These are phyloP conservation scores for Tetracladium setigerum DNA, from an alignment of 495 filamentous ascomycete species.

Conservation along the genomic window DNA sequence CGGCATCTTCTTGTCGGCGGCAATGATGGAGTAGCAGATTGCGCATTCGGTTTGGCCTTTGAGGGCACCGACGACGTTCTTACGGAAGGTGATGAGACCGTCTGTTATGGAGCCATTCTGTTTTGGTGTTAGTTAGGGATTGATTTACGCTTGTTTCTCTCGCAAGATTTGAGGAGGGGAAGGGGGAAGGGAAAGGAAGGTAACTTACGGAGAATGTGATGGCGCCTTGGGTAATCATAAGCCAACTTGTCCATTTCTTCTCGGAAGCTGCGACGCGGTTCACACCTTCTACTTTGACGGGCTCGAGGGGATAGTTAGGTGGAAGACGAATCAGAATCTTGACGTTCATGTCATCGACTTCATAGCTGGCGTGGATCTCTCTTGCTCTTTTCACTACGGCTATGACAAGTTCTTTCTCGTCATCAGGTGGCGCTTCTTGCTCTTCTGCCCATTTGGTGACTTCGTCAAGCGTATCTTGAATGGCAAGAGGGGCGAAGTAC, in stretches of 20 bases:
- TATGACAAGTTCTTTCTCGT: constrained; percentile 64
- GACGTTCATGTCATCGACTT: constrained; percentile 79
- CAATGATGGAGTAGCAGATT: constrained; percentile 93
- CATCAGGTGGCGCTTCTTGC: constrained; percentile 44
- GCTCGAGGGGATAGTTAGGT: constrained; percentile 67
- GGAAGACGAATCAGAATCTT: constrained; percentile 74
- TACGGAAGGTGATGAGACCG: constrained; percentile 71
- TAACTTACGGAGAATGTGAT: constrained; percentile 75
- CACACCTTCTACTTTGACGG: constrained; percentile 65
- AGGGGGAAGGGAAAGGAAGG: background rate
- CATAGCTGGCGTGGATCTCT: constrained; percentile 75
- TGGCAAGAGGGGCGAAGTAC: constrained; percentile 76
- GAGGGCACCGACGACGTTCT: constrained; percentile 76
- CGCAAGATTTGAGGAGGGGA: too few relatives aligned
- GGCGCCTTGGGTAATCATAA: constrained; percentile 78
- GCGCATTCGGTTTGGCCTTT: constrained; percentile 94
- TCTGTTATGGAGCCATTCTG: constrained; percentile 76
- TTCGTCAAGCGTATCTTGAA: constrained; percentile 59
- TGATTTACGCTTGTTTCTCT: too few relatives aligned
- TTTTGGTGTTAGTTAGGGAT: constrained; percentile 6
- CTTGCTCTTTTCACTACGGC: constrained; percentile 60
- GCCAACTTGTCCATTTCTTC: constrained; percentile 82
- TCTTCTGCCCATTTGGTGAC: constrained; percentile 64
- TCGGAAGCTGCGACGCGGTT: constrained; percentile 83
- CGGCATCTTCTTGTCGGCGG: constrained; percentile 76